Conservation (phyloP, 1,139 yeast genomes). For the Debaryomyces fabryi region DNA sequence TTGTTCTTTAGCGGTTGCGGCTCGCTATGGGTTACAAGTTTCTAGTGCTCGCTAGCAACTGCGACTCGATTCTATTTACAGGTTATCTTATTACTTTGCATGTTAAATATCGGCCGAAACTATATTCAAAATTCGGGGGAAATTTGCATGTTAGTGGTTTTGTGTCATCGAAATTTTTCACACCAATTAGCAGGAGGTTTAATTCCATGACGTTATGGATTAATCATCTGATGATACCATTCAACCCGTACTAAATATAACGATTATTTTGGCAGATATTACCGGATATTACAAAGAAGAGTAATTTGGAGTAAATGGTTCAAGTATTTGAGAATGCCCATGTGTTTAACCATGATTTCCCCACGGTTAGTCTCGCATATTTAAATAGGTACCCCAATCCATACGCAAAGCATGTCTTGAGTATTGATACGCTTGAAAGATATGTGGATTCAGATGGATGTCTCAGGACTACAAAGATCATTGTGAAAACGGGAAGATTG, state of each 20-base stretch:
- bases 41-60: not conserved
- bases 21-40: not conserved
- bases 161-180: not conserved
- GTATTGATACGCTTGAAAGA: slow-evolving; percentile 74
- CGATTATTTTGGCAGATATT: not conserved
- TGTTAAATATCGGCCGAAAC: not conserved
- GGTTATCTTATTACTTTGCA: not conserved
- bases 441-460: slow-evolving; percentile 64
- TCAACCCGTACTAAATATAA: not conserved
- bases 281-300: not conserved
- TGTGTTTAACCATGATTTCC: slow-evolving; percentile 64
- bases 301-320: slow-evolving; percentile 50
- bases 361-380: slow-evolving; percentile 75
- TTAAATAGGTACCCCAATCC: slow-evolving; percentile 92
- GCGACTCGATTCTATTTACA: not conserved
- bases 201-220: not conserved
- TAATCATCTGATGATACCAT: not conserved
- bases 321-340: slow-evolving; percentile 61
- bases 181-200: not conserved
- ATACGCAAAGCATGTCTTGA: slow-evolving; percentile 82
- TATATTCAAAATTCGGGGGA: no score
- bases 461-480: slow-evolving; percentile 71
- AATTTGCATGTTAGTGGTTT: not conserved
- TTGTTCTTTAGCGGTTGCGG: not conserved
- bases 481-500: slow-evolving; percentile 77